Conservation (phyloP, 345 rosid genomes). For the Barbarea vulgaris region DNA sequence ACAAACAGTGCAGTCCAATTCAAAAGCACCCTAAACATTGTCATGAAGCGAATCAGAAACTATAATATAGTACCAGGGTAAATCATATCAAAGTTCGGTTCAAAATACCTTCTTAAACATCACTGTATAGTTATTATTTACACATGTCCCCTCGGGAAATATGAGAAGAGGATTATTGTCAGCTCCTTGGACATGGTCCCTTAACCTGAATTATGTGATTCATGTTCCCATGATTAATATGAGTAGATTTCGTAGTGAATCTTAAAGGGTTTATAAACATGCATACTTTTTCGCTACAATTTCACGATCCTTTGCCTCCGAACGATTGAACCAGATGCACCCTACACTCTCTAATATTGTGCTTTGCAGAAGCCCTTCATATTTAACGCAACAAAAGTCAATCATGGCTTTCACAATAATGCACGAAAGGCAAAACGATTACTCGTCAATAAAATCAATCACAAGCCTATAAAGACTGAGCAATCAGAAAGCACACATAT, state of each 20-base stretch:
- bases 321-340: conserved; percentile 97
- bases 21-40: conserved; percentile 86
- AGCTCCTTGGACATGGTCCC: conserved; percentile 84
- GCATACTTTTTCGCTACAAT: conserved; percentile 91
- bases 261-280: background rate
- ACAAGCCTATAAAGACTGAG: conserved; percentile 1
- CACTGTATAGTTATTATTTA: conserved; percentile 92
- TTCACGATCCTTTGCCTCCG: conserved; percentile 97
- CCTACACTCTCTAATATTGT: conserved; percentile 96
- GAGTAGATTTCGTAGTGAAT: background rate
- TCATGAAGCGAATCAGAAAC: conserved; percentile 34
- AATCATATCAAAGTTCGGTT: background rate
- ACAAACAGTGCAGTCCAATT: conserved; percentile 92
- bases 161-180: conserved; percentile 97
- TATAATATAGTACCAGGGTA: background rate
- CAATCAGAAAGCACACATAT: conserved; percentile 12
- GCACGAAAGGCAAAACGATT: conserved; percentile 12
- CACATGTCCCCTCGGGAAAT: conserved; percentile 99
- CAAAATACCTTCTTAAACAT: conserved; percentile 93
- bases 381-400: conserved; percentile 38
- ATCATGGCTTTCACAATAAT: conserved; percentile 11
- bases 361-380: conserved; percentile 86
- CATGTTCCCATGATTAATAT: conserved; percentile 28
- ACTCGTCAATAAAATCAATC: background rate
- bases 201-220: conserved; percentile 63